Evolutionary conservation across 352 stramenopile species (phyloP), one percentile per base, ranked within the genome.

Genomic region (Blastocystis sp.): DNA sequence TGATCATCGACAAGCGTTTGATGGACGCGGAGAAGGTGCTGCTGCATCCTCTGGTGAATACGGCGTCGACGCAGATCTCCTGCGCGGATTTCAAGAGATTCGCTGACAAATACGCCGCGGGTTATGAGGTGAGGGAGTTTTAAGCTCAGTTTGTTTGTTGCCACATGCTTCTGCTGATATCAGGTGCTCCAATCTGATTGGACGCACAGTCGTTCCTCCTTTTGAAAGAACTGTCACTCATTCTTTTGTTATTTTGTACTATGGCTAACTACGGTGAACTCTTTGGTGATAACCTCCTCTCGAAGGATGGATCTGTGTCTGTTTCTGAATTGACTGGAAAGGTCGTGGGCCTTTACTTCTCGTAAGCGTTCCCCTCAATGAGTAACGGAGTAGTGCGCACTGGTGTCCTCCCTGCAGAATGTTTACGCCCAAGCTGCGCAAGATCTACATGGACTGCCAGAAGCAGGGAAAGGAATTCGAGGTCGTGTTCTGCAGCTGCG

Each of bases 11-110:
- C n/a, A 87, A 87, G n/a, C 34, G 62, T 74, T 28, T 87, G 14
- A 56, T 87, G 77, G 77, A 87, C 4, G 62, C 65, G 14, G 10
- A 76, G 40, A 87, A 34, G 56, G 65, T 87, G 14, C 43, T 21
- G 69, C 77, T 87, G 14, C 77, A 87, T 87, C 77, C 77, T 52
- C 77, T 87, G n/a, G 70, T 76, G 21, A 87, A 87, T 59, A 76
- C 62, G 9, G 48, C 65, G 3, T 87, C 77, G 41, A 74, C 65
- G 21, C 40, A 71, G 11, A 87, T 87, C 62, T 87, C 77, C 2
- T 14, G 40, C 23, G 77, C 69, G 5, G 77, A 78, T 48, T 74
- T 76, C 65, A 69, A 61, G 17, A 5, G n/a, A 52, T 87, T 87
- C 45, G 62, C 65, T 60, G 23, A 76, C 41, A 77, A 74, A n/a